Conservation (phyloP, 2,329 filamentous ascomycete species). For the Talaromyces sp. region DNA sequence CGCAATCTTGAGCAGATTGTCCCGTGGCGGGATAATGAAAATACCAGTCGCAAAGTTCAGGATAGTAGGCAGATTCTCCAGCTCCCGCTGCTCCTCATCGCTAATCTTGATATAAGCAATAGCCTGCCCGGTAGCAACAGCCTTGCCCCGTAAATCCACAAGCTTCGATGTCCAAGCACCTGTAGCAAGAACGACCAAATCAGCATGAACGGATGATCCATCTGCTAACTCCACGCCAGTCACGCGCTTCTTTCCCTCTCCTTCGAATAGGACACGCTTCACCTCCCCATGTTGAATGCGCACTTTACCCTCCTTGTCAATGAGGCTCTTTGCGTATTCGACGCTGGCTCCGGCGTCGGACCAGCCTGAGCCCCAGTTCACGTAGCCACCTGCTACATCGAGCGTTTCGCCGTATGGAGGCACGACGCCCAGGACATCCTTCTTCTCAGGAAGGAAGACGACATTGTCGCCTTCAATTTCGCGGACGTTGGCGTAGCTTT, state of each 20-base stretch:
- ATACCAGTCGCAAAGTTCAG: conserved; percentile 54
- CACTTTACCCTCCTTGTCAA: conserved; percentile 42
- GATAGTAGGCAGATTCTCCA: conserved; percentile 68
- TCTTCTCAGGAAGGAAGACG: conserved; percentile 35
- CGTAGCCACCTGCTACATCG: conserved; percentile 46
- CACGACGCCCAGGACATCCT: conserved; percentile 38
- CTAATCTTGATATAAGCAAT: conserved; percentile 78
- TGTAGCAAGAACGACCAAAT: conserved; percentile 77
- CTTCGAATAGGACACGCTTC: conserved; percentile 34
- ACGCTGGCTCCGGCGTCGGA: conserved; percentile 47
- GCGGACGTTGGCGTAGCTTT: conserved; percentile 47
- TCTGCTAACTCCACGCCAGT: conserved; percentile 57
- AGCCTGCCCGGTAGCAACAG: conserved; percentile 79
- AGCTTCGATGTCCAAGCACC: conserved; percentile 84
- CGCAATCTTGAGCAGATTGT: conserved; percentile 67
- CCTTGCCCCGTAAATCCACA: conserved; percentile 74
- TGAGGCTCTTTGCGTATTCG: conserved; percentile 39
- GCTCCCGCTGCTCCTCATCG: conserved; percentile 66
- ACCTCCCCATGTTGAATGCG: conserved; percentile 40
- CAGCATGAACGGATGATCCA: conserved; percentile 59
- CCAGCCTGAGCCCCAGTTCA: conserved; percentile 53
- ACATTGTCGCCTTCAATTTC: conserved; percentile 36
- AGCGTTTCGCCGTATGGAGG: conserved; percentile 39
- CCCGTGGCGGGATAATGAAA: conserved; percentile 59
- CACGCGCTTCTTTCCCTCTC: conserved; percentile 41